Conservation (phyloP, 352 stramenopile species). For the Achlya hypogyna region DNA sequence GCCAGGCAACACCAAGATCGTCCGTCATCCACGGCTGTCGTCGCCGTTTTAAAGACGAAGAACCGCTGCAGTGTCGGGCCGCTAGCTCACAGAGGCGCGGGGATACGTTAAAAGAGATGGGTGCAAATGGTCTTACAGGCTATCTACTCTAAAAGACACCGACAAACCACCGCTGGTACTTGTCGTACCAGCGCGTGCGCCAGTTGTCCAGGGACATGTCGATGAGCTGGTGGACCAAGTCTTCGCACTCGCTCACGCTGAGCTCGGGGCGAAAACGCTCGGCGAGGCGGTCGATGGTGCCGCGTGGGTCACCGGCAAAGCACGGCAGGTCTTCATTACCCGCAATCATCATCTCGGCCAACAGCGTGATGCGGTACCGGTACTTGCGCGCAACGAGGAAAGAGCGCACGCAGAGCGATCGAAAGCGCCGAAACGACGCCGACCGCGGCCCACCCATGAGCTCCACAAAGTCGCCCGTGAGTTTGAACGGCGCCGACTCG, state of each 20-base stretch:
- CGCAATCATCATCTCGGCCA: constrained; percentile 95
- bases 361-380: constrained; percentile 90
- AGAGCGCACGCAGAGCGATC: constrained; percentile 91
- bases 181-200: constrained; percentile 95
- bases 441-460: constrained; percentile 92
- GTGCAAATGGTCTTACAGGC: background rate
- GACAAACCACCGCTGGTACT: constrained; percentile 90
- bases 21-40: too few relatives aligned
- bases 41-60: background rate
- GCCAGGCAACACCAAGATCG: too few relatives aligned
- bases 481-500: constrained; percentile 96
- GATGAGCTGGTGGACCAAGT: constrained; percentile 94
- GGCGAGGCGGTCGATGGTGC: constrained; percentile 83
- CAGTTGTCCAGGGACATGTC: constrained; percentile 95
- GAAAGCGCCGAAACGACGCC: constrained; percentile 89
- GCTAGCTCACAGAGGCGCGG: background rate
- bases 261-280: constrained; percentile 91
- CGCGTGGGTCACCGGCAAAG: constrained; percentile 89
- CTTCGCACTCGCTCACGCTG: constrained; percentile 89
- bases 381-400: constrained; percentile 94
- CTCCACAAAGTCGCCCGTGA: constrained; percentile 95
- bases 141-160: constrained; percentile 64
- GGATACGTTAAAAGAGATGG: background rate
- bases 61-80: background rate
- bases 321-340: constrained; percentile 95